phyloP scores from a whole-genome alignment of 2,329 filamentous ascomycete genomes.

The Remersonia thermophila region DNA sequence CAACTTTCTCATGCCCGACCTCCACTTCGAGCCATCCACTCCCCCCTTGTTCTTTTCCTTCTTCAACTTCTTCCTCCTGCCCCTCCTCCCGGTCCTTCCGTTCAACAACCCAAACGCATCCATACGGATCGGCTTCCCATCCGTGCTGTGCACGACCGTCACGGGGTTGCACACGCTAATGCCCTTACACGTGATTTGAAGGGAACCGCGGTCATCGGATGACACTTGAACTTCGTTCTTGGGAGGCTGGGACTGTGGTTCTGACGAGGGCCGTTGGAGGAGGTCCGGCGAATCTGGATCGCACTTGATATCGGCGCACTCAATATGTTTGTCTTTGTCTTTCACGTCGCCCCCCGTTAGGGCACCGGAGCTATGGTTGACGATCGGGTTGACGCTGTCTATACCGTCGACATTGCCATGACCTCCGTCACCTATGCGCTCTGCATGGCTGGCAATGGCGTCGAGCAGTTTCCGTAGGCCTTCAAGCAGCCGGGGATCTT shows the following conservation, averaged over 20 bases:
- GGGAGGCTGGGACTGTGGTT: too few species aligned
- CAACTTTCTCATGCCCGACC: too few species aligned
- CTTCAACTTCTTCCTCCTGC: background rate
- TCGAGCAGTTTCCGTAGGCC: constrained; percentile 2
- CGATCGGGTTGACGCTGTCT: background rate
- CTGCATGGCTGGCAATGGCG: constrained; percentile 4
- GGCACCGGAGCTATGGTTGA: too few species aligned
- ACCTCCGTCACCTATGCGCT: constrained; percentile 1
- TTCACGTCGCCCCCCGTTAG: too few species aligned
- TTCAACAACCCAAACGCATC: background rate
- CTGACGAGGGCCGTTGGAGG: too few species aligned
- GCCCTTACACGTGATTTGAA: constrained; percentile 6
- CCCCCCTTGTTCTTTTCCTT: background rate
- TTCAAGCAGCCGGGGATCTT: background rate
- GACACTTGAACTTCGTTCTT: too few species aligned
- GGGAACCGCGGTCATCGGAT: too few species aligned
- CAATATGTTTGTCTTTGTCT: too few species aligned
- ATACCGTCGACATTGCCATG: background rate
- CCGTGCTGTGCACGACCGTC: constrained; percentile 1
- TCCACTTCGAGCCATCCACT: too few species aligned
- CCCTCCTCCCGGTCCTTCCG: background rate
- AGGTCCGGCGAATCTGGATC: too few species aligned
- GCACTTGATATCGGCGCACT: too few species aligned
- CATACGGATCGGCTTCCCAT: background rate
- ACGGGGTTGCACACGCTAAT: constrained; percentile 10